A percentile compares a stretch with the other conserved stretches of the same genome.
Conservation (phyloP, 768 basidiomycete species). For the Hericium coralloides region DNA sequence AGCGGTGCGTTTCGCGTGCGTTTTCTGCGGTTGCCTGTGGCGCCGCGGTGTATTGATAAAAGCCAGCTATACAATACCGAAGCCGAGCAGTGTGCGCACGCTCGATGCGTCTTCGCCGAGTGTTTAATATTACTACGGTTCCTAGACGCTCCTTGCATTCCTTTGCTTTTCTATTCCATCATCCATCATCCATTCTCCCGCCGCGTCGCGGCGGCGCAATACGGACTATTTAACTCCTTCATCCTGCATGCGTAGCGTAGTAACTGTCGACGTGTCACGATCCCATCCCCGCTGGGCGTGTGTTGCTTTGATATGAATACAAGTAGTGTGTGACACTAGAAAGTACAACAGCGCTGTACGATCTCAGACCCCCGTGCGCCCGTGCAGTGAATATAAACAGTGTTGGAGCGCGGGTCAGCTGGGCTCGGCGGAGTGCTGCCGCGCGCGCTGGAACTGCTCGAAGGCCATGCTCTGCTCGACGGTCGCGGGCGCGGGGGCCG, state of each 20-base stretch:
- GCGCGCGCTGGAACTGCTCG: constrained; percentile 38
- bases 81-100: constrained; percentile 1
- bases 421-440: not conserved
- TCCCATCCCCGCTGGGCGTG: not conserved
- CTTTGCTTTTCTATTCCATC: not conserved
- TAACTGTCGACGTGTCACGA: not conserved
- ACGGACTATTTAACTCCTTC: constrained; percentile 5
- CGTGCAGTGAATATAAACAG: no score
- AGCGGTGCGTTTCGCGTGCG: constrained; percentile 9
- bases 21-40: constrained; percentile 5
- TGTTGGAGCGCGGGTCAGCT: no score
- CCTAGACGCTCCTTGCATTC: constrained; percentile 3
- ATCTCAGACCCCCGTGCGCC: no score
- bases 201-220: not conserved
- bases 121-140: not conserved
- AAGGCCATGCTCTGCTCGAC: constrained; percentile 84
- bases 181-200: not conserved
- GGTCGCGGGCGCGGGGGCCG: constrained; percentile 39
- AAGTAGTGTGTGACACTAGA: constrained; percentile 1
- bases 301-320: constrained; percentile 8
- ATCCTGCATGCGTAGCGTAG: not conserved
- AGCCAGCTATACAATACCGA: constrained; percentile 10
- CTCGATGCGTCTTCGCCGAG: not conserved
- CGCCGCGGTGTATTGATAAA: constrained; percentile 13
- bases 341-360: no score